Conservation (phyloP, 345 rosid genomes). For the Melaleuca alternifolia region DNA sequence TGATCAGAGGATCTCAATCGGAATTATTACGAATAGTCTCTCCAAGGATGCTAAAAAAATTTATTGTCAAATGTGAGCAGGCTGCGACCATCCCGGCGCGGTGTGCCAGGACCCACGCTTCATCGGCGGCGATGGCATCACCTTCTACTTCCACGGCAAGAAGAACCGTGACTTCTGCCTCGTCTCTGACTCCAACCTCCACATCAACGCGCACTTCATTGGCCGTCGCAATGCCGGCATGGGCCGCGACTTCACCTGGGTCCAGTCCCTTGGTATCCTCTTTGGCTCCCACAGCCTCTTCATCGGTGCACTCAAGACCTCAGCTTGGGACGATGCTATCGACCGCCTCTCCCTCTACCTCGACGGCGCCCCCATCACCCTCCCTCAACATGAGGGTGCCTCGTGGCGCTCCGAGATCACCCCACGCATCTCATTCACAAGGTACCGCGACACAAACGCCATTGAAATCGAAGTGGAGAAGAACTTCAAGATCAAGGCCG, state of each 20-base stretch:
- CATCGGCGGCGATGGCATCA: constrained; percentile 51
- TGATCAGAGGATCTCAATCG: neutral
- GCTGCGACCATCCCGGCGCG: constrained; percentile 46
- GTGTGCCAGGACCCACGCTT: constrained; percentile 65
- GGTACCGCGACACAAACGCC: neutral
- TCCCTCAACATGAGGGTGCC: constrained; percentile 7
- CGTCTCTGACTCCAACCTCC: constrained; percentile 17
- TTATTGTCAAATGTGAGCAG: constrained; percentile 5
- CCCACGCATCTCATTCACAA: constrained; percentile 2
- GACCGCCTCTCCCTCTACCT: constrained; percentile 14
- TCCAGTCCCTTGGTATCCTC: constrained; percentile 16
- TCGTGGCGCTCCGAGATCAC: neutral
- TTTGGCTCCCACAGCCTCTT: constrained; percentile 10
- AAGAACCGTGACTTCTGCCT: constrained; percentile 18
- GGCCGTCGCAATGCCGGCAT: constrained; percentile 1
- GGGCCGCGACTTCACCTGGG: constrained; percentile 21
- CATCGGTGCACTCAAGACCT: constrained; percentile 11
- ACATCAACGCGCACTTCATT: constrained; percentile 25
- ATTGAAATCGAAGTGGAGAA: constrained; percentile 5
- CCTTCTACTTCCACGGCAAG: constrained; percentile 74
- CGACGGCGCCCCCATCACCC: constrained; percentile 4
- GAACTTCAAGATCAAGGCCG: constrained; percentile 11
- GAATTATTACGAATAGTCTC: neutral
- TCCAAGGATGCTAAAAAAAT: neutral
- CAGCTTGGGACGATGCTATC: constrained; percentile 13